phyloP scores from a whole-genome alignment of 257 asterid species.

The Nicotiana tomentosiformis region DNA sequence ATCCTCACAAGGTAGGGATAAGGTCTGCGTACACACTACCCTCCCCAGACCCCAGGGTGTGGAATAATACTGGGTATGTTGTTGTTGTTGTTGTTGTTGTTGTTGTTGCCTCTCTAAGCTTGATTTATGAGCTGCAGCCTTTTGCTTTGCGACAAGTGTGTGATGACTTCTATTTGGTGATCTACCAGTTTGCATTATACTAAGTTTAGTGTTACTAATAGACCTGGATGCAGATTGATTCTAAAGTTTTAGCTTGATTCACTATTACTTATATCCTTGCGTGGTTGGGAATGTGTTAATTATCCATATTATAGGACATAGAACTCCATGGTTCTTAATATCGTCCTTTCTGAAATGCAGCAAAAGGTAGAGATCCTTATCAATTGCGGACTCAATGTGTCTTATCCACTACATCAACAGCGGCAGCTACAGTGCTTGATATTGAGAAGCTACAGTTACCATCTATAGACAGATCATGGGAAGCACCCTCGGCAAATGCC shows the following conservation, averaged over 20 bases:
- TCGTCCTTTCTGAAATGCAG: constrained; percentile 46
- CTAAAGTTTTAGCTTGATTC: neutral
- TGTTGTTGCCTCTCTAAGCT: neutral
- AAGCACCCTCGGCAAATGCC: constrained; percentile 25
- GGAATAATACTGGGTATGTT: too few relatives aligned
- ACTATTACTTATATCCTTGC: neutral
- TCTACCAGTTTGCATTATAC: neutral
- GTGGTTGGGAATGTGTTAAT: neutral
- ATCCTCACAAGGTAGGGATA: too few relatives aligned
- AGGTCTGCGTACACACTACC: too few relatives aligned
- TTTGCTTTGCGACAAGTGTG: neutral
- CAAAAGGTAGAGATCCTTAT: constrained; percentile 49
- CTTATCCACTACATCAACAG: constrained; percentile 48
- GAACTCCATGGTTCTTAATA: constrained; percentile 10
- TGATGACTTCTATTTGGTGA: neutral
- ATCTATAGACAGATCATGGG: constrained; percentile 59
- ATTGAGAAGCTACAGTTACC: constrained; percentile 53
- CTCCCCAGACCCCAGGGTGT: too few relatives aligned
- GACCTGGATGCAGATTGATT: neutral
- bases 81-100: too few relatives aligned
- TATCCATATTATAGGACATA: neutral
- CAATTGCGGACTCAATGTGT: constrained; percentile 56
- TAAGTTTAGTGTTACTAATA: neutral
- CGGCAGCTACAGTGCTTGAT: constrained; percentile 53
- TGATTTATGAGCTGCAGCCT: neutral